Evolutionary conservation across 2,329 filamentous ascomycete species (phyloP).

Genomic region (Neonectria punicea): DNA sequence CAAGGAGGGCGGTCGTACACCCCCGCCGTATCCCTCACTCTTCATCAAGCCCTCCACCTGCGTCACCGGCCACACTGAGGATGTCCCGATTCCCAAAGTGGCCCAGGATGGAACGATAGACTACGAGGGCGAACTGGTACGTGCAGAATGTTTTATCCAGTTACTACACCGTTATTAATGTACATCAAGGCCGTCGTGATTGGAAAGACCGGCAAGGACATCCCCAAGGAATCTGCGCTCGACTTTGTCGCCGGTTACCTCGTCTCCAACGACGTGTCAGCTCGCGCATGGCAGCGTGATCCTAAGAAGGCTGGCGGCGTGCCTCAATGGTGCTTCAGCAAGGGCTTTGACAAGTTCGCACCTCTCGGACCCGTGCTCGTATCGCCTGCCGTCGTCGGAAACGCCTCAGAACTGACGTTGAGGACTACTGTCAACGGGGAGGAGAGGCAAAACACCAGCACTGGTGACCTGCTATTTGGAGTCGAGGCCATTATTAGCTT

Average conservation of each 20-base stretch:
- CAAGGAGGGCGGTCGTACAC: conserved; percentile 61
- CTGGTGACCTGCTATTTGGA: conserved; percentile 60
- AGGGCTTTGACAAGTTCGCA: conserved; percentile 65
- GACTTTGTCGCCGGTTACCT: conserved; percentile 59
- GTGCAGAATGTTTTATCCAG: not conserved
- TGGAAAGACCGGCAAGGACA: conserved; percentile 62
- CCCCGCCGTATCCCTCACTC: conserved; percentile 59
- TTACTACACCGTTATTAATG: not conserved
- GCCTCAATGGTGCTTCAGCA: conserved; percentile 66
- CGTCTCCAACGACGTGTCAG: conserved; percentile 64
- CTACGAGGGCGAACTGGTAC: conserved; percentile 61
- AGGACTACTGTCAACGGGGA: conserved; percentile 61
- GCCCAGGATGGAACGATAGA: conserved; percentile 58
- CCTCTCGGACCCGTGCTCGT: conserved; percentile 62
- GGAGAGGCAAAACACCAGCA: conserved; percentile 59
- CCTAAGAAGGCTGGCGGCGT: conserved; percentile 53
- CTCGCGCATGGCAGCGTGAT: conserved; percentile 63
- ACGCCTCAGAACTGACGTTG: conserved; percentile 44
- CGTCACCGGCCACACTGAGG: conserved; percentile 48
- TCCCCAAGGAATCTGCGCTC: conserved; percentile 56
- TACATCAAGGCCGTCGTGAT: conserved; percentile 58
- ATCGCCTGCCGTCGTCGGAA: conserved; percentile 43
- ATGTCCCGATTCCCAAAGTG: conserved; percentile 58
- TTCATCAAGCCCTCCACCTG: conserved; percentile 62
- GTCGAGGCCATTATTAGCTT: conserved; percentile 59